Conservation (phyloP, 1,284 basidiomycete genomes). For the Ustilago hordei region DNA sequence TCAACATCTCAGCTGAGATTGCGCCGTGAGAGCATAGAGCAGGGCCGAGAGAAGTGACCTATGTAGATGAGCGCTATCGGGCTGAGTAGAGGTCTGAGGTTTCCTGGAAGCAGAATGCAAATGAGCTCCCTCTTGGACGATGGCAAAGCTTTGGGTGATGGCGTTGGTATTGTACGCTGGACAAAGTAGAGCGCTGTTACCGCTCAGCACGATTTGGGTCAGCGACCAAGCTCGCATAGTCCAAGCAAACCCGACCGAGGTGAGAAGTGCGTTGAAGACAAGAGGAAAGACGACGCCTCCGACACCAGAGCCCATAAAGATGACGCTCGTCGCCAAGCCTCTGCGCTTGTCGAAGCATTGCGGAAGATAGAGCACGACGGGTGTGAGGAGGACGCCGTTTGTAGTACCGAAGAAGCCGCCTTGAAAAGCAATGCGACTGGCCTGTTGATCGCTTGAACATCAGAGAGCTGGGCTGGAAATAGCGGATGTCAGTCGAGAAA, state of each 20-base stretch:
- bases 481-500: neutral
- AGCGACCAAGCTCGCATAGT: slow-evolving; percentile 49
- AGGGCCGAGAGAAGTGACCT: neutral
- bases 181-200: slow-evolving; percentile 30
- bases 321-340: slow-evolving; percentile 48
- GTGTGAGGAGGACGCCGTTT: slow-evolving; percentile 41
- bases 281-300: slow-evolving; percentile 56
- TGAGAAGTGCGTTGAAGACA: slow-evolving; percentile 37
- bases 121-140: slow-evolving; percentile 9
- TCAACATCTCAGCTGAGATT: neutral
- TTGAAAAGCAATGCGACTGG: slow-evolving; percentile 39
- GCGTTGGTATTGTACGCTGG: slow-evolving; percentile 18
- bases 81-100: slow-evolving; percentile 13
- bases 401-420: slow-evolving; percentile 48
- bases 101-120: slow-evolving; percentile 11
- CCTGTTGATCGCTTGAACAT: neutral
- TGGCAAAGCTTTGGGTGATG: slow-evolving; percentile 3
- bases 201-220: slow-evolving; percentile 33
- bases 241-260: slow-evolving; percentile 50
- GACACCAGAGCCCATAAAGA: slow-evolving; percentile 48
- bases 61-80: slow-evolving; percentile 25
- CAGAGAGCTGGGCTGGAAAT: neutral
- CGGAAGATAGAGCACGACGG: slow-evolving; percentile 52
- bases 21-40: neutral
- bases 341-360: slow-evolving; percentile 57